These are phyloP conservation scores for Hypoxylon sp. DNA, from an alignment of 2,329 filamentous ascomycete genomes.

Conservation along the genomic window DNA sequence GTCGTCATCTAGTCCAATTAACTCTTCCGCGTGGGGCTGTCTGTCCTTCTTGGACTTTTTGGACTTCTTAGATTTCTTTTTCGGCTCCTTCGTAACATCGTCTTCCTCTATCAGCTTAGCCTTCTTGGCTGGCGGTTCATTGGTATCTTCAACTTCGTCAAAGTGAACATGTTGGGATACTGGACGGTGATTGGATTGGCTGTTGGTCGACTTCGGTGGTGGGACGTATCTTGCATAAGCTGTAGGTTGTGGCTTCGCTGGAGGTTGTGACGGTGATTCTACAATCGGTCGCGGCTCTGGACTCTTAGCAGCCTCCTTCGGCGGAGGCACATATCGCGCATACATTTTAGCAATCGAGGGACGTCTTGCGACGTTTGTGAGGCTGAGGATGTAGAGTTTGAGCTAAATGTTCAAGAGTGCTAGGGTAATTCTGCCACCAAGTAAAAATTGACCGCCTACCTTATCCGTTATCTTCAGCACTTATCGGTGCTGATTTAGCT, in stretches of 20 bases:
- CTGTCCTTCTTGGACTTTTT: slow-evolving; percentile 58
- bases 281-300: slow-evolving; percentile 17
- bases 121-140: slow-evolving; percentile 57
- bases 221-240: slow-evolving; percentile 58
- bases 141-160: slow-evolving; percentile 37
- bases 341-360: slow-evolving; percentile 52
- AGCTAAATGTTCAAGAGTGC: background rate
- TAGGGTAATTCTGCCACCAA: slow-evolving; percentile 48
- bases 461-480: slow-evolving; percentile 36
- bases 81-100: slow-evolving; percentile 49
- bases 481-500: slow-evolving; percentile 1
- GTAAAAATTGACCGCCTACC: slow-evolving; percentile 52
- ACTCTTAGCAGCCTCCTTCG: slow-evolving; percentile 34
- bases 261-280: slow-evolving; percentile 26
- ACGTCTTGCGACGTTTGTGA: background rate
- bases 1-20: slow-evolving; percentile 41
- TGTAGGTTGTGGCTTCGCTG: slow-evolving; percentile 43
- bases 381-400: slow-evolving; percentile 10
- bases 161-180: slow-evolving; percentile 46
- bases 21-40: slow-evolving; percentile 42
- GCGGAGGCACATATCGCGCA: slow-evolving; percentile 60
- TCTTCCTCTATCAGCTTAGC: slow-evolving; percentile 53
- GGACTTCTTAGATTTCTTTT: slow-evolving; percentile 55
- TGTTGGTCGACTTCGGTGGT: slow-evolving; percentile 52
- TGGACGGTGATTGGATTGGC: slow-evolving; percentile 19